Evolutionary conservation across 1,284 basidiomycete genomes (phyloP), one percentile per base, ranked within the genome.

Genomic region (Rhizopogon hawkerae): DNA sequence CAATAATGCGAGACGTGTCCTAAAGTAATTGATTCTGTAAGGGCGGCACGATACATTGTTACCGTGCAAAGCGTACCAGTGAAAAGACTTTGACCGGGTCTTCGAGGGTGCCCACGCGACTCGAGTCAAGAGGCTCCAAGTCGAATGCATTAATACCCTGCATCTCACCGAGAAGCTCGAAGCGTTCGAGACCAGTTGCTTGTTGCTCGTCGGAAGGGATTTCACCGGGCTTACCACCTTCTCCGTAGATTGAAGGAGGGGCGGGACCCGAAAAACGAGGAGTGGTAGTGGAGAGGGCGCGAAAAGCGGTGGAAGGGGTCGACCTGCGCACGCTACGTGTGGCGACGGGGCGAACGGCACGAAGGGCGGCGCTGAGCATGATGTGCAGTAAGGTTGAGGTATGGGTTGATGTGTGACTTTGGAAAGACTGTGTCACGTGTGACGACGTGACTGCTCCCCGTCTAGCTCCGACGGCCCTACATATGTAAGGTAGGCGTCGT

Each of bases 151-250:
- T 85, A 47, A 92, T 72, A 51, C 93, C 94, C 71, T 93, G 82
- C 63, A 93, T 75, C 58, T 89, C 85, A 63, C 89, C 91, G 53
- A 97, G 72, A 46, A 96, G 75, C 73, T 98, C 91, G 66, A 94
- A 83, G 70, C 95, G 90, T 72, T 97, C 94, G 54, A 97, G 77
- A 83, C 95, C 94, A 58, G 95, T 98, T 26, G 94, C 81, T 73
- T 98, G 95, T 60, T 89, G 77, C 63, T 87, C 77, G 71, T 92
- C 88, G 54, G 86, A 89, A 52, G 92, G 83, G 54, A 92, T 79
- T 60, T 83, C 76, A 57, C 91, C 92, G 10, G 80, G 50, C 69
- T 89, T 84, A 59, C 78, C 80, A 63, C 92, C 81, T 58, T 76
- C 60, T 57, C 92, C 91, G 59, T 77, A 85, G 57, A 92, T 71